A percentile compares a stretch with the other conserved stretches of the same genome.
phyloP scores from a whole-genome alignment of 148 eudicot genomes.

The Nepenthes gracilis region DNA sequence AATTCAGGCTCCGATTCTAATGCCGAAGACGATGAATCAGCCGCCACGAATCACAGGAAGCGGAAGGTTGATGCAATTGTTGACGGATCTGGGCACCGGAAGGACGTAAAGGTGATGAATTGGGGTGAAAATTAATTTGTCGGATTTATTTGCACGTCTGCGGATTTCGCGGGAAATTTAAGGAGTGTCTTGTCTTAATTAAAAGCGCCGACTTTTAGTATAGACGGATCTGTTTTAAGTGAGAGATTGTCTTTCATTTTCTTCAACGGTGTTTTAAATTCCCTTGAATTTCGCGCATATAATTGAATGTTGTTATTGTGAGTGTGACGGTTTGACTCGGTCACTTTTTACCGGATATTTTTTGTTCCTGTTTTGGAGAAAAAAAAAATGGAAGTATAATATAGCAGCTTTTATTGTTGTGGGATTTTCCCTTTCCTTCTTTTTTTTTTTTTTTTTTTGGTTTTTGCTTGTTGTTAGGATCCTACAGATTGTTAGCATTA shows the following conservation, averaged over 20 bases:
- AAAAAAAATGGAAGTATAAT: too few species aligned
- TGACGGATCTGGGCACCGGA: conserved; percentile 17
- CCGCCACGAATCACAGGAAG: conserved; percentile 13
- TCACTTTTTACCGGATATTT: conserved; percentile 12
- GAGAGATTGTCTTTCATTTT: too few species aligned
- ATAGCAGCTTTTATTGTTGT: not conserved
- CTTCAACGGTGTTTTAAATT: not conserved
- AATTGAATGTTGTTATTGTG: conserved; percentile 8
- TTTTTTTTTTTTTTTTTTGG: not conserved
- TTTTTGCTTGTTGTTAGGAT: not conserved
- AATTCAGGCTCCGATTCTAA: conserved; percentile 8
- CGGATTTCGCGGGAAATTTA: not conserved
- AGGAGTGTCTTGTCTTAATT: not conserved
- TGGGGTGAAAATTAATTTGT: not conserved
- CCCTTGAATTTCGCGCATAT: conserved; percentile 9
- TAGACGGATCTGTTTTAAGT: too few species aligned
- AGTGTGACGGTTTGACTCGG: conserved; percentile 27
- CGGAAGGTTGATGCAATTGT: conserved; percentile 19
- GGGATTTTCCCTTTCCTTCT: not conserved
- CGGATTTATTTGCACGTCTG: not conserved
- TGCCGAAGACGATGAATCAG: conserved; percentile 4
- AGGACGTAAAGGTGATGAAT: conserved; percentile 18
- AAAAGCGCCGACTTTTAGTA: not conserved
- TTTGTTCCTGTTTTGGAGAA: not conserved
- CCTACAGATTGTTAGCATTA: conserved; percentile 9